A percentile compares a stretch with the other conserved stretches of the same genome.
Evolutionary conservation across 805 yeast species (phyloP).

Genomic region (Cyberlindnera nakhonratchasimensis): DNA sequence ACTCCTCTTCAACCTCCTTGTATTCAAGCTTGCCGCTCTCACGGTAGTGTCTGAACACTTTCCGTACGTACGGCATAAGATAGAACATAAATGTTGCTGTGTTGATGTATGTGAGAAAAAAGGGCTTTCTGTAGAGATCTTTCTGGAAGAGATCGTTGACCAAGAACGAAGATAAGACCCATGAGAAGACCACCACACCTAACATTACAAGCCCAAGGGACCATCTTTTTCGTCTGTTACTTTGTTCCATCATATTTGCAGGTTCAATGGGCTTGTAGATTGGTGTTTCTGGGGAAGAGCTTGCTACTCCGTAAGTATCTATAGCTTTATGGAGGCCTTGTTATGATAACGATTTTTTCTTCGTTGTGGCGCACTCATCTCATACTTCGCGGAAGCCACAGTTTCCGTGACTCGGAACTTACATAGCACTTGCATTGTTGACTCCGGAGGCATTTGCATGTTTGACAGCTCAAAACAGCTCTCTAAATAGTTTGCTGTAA

Average conservation of each 20-base stretch:
- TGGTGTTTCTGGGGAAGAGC: too few species aligned
- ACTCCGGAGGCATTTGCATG: too few species aligned
- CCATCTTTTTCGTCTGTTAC: conserved; percentile 45
- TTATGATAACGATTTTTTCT: conserved; percentile 2
- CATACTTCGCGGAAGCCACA: conserved; percentile 1
- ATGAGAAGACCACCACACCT: conserved; percentile 70
- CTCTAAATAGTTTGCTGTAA: too few species aligned
- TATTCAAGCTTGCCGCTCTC: conserved; percentile 28
- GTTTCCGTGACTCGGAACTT: neutral
- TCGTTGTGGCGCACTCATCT: neutral
- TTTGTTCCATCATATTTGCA: conserved; percentile 3
- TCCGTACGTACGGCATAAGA: conserved; percentile 52
- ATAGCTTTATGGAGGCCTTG: neutral
- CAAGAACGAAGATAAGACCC: conserved; percentile 89
- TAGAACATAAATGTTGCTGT: conserved; percentile 82
- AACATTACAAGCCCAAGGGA: conserved; percentile 71
- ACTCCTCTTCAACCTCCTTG: conserved; percentile 25
- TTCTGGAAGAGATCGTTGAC: conserved; percentile 74
- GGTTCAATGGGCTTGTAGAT: neutral
- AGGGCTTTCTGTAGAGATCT: conserved; percentile 78
- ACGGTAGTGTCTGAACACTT: conserved; percentile 27
- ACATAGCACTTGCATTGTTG: neutral
- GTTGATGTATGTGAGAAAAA: conserved; percentile 86
- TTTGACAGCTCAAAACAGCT: too few species aligned
- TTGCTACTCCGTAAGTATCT: too few species aligned